Conservation (phyloP, 352 stramenopile species). For the Pythium plurisporium region DNA sequence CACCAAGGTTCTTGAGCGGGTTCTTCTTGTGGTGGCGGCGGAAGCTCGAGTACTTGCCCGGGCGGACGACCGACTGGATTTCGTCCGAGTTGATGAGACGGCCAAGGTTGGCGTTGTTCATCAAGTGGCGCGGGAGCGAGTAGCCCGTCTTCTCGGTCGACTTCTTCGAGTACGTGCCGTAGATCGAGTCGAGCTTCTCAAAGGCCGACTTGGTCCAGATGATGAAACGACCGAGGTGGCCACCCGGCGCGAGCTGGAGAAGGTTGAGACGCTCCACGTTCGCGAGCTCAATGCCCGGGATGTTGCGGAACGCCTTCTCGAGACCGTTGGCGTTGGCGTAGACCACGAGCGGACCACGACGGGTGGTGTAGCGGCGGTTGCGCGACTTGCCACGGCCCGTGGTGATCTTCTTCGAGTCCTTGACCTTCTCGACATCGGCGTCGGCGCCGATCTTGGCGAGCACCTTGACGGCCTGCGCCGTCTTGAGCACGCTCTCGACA, state of each 20-base stretch:
- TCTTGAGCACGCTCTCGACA: conserved; percentile 94
- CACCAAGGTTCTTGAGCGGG: conserved; percentile 93
- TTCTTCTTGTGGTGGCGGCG: conserved; percentile 97
- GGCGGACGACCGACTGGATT: conserved; percentile 96
- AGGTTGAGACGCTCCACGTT: conserved; percentile 98
- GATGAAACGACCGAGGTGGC: conserved; percentile 98
- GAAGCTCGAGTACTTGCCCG: conserved; percentile 89
- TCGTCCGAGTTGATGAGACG: conserved; percentile 99
- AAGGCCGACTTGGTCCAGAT: conserved; percentile 98
- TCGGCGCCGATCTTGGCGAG: conserved; percentile 93
- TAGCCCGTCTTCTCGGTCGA: conserved; percentile 90
- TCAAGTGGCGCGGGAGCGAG: conserved; percentile 91
- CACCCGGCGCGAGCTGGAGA: conserved; percentile 96
- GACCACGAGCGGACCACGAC: conserved; percentile 95
- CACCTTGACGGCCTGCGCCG: conserved; percentile 92
- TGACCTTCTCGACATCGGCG: conserved; percentile 97
- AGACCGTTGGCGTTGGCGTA: conserved; percentile 93
- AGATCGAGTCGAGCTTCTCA: conserved; percentile 96
- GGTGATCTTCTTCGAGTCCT: conserved; percentile 97
- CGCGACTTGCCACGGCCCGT: conserved; percentile 98
- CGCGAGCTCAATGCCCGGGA: conserved; percentile 96
- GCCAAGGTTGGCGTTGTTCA: conserved; percentile 98
- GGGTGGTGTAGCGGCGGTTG: conserved; percentile 96
- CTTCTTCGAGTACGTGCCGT: conserved; percentile 92
- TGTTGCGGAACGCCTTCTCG: conserved; percentile 96